Percentiles rank a stretch among this genome's conserved stretches.
Evolutionary conservation across 345 rosid genomes (phyloP).

Genomic region (Moricandia arvensis): DNA sequence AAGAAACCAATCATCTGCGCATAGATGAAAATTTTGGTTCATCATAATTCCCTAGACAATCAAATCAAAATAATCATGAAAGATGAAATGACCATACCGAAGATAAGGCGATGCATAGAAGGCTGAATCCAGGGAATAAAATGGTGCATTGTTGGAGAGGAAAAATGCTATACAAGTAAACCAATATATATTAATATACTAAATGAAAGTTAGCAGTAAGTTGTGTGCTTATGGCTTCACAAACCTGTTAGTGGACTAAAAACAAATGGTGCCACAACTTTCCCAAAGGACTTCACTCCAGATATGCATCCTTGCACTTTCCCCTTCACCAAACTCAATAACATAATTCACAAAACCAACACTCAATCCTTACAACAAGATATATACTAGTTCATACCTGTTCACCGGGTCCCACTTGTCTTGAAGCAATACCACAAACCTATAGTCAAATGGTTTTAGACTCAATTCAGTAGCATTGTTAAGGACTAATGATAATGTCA

Average conservation of each 20-base stretch:
- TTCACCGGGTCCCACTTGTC: slow-evolving; percentile 69
- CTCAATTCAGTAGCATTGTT: not conserved
- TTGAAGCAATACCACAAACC: slow-evolving; percentile 69
- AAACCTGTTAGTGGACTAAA: slow-evolving; percentile 89
- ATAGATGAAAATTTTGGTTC: not conserved
- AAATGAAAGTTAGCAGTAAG: not conserved
- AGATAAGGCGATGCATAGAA: slow-evolving; percentile 58
- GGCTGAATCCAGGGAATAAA: slow-evolving; percentile 82
- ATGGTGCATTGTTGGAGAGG: slow-evolving; percentile 74
- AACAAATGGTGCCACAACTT: slow-evolving; percentile 68
- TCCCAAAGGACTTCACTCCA: slow-evolving; percentile 67
- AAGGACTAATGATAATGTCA: not conserved
- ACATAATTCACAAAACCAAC: slow-evolving; percentile 2
- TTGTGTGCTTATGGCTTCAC: not conserved
- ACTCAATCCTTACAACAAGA: not conserved
- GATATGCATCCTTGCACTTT: slow-evolving; percentile 92
- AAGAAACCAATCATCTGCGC: slow-evolving; percentile 69
- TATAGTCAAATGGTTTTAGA: slow-evolving; percentile 6
- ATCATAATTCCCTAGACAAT: not conserved
- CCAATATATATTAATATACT: not conserved
- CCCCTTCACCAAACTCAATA: slow-evolving; percentile 47
- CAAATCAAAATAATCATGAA: not conserved
- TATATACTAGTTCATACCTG: slow-evolving; percentile 48
- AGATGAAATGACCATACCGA: slow-evolving; percentile 40
- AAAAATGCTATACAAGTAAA: slow-evolving; percentile 56